Conservation (phyloP, 2,329 filamentous ascomycete genomes). For the Metarhizium anisopliae region DNA sequence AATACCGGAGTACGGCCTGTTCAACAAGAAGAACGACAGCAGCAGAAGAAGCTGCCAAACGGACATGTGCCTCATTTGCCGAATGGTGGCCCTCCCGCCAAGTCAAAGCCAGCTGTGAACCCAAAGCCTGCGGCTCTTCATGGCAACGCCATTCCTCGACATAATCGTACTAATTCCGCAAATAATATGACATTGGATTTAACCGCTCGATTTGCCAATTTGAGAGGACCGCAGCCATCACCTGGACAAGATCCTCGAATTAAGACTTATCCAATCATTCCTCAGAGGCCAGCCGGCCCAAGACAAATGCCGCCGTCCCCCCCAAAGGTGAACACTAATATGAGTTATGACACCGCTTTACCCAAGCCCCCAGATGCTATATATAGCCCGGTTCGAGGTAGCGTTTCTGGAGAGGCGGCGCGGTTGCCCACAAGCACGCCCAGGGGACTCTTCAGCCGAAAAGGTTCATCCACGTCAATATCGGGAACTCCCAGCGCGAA, state of each 20-base stretch:
- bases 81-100: conserved; percentile 16
- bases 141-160: conserved; percentile 41
- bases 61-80: conserved; percentile 7
- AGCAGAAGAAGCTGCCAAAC: background rate
- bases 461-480: conserved; percentile 40
- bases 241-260: conserved; percentile 44
- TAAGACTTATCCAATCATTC: conserved; percentile 36
- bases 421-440: conserved; percentile 57
- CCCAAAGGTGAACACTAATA: conserved; percentile 33
- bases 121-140: conserved; percentile 62
- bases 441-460: conserved; percentile 53
- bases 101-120: conserved; percentile 41
- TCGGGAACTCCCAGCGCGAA: conserved; percentile 18
- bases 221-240: conserved; percentile 34
- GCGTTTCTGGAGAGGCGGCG: conserved; percentile 54
- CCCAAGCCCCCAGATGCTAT: conserved; percentile 67
- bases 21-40: background rate
- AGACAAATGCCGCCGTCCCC: conserved; percentile 40
- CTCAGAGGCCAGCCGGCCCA: conserved; percentile 33
- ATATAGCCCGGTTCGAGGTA: conserved; percentile 69
- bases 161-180: conserved; percentile 16
- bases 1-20: background rate
- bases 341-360: conserved; percentile 46
- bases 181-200: conserved; percentile 38
- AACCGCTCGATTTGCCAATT: conserved; percentile 46